A percentile compares a stretch with the other conserved stretches of the same genome.
phyloP scores from a whole-genome alignment of 2,329 filamentous ascomycete species.

The Aspergillus puulaauensis region DNA sequence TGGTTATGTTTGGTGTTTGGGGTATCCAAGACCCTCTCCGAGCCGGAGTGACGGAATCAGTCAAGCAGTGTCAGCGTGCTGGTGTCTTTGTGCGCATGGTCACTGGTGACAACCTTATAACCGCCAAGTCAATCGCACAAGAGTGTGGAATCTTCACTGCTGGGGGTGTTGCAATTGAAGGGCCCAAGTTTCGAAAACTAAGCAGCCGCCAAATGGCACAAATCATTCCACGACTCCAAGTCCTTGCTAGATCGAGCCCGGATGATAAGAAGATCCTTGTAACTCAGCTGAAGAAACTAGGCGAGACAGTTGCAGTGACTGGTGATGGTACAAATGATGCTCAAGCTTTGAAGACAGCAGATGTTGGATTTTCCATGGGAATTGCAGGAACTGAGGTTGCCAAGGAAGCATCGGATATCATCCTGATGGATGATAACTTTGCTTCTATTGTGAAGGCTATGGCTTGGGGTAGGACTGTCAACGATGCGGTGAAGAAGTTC shows the following conservation, averaged over 20 bases:
- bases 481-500: conserved; percentile 75
- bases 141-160: conserved; percentile 74
- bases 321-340: conserved; percentile 84
- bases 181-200: conserved; percentile 73
- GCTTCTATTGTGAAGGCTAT: conserved; percentile 81
- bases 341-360: conserved; percentile 75
- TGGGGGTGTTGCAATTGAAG: conserved; percentile 72
- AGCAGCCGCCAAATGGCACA: conserved; percentile 64
- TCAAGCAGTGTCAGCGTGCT: conserved; percentile 69
- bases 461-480: conserved; percentile 76
- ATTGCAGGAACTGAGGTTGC: conserved; percentile 81
- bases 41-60: conserved; percentile 70
- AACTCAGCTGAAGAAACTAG: conserved; percentile 67
- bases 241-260: conserved; percentile 71
- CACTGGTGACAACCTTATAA: conserved; percentile 78
- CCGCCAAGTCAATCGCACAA: conserved; percentile 73
- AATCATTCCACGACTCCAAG: conserved; percentile 67
- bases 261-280: conserved; percentile 76
- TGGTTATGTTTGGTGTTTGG: conserved; percentile 69
- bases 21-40: conserved; percentile 81
- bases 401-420: conserved; percentile 81
- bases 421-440: conserved; percentile 87
- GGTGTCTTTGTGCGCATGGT: conserved; percentile 84
- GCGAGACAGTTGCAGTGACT: conserved; percentile 78
- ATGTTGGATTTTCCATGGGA: conserved; percentile 84